phyloP scores from a whole-genome alignment of 768 basidiomycete genomes.

The Agaricus bisporus region DNA sequence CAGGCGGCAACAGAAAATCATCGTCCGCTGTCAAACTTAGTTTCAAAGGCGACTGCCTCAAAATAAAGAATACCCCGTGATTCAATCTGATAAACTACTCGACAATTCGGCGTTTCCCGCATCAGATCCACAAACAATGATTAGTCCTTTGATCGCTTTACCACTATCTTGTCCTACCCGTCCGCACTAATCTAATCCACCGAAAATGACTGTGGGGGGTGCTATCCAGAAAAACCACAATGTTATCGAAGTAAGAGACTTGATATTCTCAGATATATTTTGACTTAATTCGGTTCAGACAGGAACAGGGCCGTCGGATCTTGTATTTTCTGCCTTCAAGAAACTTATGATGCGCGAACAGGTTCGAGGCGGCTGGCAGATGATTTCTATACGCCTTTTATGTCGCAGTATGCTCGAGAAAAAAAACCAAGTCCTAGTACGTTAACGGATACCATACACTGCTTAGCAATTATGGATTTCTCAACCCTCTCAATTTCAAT shows the following conservation, averaged over 20 bases:
- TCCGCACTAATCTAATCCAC: too few species aligned
- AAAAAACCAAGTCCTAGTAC: slow-evolving; percentile 60
- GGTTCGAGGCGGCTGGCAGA: slow-evolving; percentile 36
- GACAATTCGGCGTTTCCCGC: too few species aligned
- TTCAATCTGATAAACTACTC: too few species aligned
- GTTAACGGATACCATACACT: slow-evolving; percentile 16
- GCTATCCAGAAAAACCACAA: background rate
- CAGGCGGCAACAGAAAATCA: too few species aligned
- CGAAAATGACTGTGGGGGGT: background rate
- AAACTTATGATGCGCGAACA: background rate
- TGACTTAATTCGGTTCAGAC: background rate
- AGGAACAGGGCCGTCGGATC: background rate
- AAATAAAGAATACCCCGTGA: too few species aligned
- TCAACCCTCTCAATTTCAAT: background rate
- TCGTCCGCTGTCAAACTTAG: too few species aligned
- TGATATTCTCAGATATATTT: background rate
- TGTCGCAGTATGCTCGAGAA: slow-evolving; percentile 57
- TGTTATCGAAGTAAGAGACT: background rate
- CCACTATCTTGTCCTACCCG: too few species aligned
- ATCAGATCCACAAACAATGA: too few species aligned
- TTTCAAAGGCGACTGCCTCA: too few species aligned
- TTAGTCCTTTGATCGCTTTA: too few species aligned
- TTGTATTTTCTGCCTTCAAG: background rate
- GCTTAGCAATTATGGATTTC: background rate
- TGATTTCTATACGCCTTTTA: slow-evolving; percentile 50